Percentiles rank a stretch among this genome's conserved stretches.
phyloP scores from a whole-genome alignment of 495 filamentous ascomycete species.

The Hyaloscypha bicolor region DNA sequence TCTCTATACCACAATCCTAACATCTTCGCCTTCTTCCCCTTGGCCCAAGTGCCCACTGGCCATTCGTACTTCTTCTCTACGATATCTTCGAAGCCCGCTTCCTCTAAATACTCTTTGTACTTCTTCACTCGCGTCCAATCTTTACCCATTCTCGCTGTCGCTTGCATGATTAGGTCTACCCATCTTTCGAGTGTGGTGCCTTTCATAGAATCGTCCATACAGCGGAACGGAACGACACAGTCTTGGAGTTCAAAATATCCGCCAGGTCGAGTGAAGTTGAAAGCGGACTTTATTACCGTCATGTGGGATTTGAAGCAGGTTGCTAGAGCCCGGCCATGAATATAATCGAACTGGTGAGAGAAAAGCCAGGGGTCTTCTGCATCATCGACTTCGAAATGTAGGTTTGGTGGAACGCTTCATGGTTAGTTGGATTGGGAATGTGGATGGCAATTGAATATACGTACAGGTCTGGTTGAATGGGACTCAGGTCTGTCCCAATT shows the following conservation, averaged over 20 bases:
- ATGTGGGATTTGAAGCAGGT: slow-evolving; percentile 47
- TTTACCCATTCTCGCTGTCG: slow-evolving; percentile 23
- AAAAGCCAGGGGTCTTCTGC: slow-evolving; percentile 54
- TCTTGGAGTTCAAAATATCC: slow-evolving; percentile 56
- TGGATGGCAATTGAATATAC: neutral
- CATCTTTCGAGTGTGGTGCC: slow-evolving; percentile 37
- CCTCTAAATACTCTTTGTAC: slow-evolving; percentile 40
- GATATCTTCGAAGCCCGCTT: slow-evolving; percentile 63
- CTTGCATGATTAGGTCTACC: slow-evolving; percentile 36
- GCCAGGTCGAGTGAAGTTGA: slow-evolving; percentile 47
- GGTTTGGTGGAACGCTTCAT: slow-evolving; percentile 46
- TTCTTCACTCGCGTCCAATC: slow-evolving; percentile 24
- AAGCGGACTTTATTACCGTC: slow-evolving; percentile 43
- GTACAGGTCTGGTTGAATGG: slow-evolving; percentile 36
- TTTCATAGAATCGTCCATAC: slow-evolving; percentile 33
- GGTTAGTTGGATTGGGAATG: slow-evolving; percentile 26
- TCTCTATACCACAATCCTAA: slow-evolving; percentile 47
- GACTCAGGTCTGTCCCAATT: slow-evolving; percentile 51
- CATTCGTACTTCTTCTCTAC: slow-evolving; percentile 52
- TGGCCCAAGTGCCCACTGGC: slow-evolving; percentile 54
- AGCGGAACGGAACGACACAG: slow-evolving; percentile 37
- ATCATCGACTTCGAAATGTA: slow-evolving; percentile 52
- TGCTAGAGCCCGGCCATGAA: slow-evolving; percentile 48
- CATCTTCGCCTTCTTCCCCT: slow-evolving; percentile 47
- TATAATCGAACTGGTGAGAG: slow-evolving; percentile 48